Conservation (phyloP, 2,329 filamentous ascomycete species). For the Albifimbria verrucaria region DNA sequence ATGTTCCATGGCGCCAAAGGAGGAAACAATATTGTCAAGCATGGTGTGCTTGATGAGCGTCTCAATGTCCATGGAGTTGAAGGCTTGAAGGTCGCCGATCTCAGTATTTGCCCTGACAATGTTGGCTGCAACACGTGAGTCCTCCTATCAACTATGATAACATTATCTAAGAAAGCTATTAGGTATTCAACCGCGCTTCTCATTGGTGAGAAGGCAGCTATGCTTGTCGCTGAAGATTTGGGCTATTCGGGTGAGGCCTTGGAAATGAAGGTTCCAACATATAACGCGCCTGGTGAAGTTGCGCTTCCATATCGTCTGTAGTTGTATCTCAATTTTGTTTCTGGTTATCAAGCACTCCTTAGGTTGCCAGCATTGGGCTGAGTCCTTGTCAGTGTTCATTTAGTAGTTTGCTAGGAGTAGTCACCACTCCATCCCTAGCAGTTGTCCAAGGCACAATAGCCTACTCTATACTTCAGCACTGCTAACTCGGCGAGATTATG, state of each 20-base stretch:
- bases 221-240: slow-evolving; percentile 69
- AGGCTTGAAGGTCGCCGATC: slow-evolving; percentile 73
- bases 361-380: too few relatives aligned
- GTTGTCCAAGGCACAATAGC: too few relatives aligned
- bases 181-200: slow-evolving; percentile 66
- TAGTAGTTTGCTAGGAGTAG: too few relatives aligned
- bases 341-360: background rate
- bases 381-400: too few relatives aligned
- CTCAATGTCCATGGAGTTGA: slow-evolving; percentile 76
- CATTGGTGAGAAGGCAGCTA: slow-evolving; percentile 72
- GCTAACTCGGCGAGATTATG: too few relatives aligned
- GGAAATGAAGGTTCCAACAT: slow-evolving; percentile 71
- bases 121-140: slow-evolving; percentile 66
- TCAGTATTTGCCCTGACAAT: slow-evolving; percentile 76
- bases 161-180: slow-evolving; percentile 20
- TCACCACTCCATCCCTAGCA: too few relatives aligned
- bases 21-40: slow-evolving; percentile 77
- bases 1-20: slow-evolving; percentile 72
- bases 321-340: too few relatives aligned
- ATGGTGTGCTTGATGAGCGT: slow-evolving; percentile 73
- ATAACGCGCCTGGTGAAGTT: slow-evolving; percentile 53
- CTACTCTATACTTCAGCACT: too few relatives aligned
- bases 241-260: slow-evolving; percentile 70
- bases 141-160: slow-evolving; percentile 20
- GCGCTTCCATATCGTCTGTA: slow-evolving; percentile 38